These are phyloP conservation scores for Xylaria sp. DNA, from an alignment of 2,329 filamentous ascomycete genomes.

Conservation along the genomic window DNA sequence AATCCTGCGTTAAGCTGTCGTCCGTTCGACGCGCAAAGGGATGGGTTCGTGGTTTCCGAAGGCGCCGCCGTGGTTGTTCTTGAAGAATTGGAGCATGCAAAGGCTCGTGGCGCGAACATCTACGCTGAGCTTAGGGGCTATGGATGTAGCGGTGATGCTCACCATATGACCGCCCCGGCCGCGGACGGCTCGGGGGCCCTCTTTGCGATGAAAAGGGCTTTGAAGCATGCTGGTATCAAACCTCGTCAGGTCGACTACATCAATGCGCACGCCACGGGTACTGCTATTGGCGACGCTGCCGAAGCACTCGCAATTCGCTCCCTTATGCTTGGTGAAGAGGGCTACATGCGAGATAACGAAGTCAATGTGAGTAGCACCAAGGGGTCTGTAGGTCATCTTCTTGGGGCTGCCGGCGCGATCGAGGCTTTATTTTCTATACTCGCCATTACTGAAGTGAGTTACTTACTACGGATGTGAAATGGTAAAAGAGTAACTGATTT, in stretches of 20 bases:
- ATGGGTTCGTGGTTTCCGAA: constrained; percentile 93
- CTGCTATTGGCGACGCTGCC: constrained; percentile 83
- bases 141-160: constrained; percentile 87
- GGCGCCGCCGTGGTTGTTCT: constrained; percentile 88
- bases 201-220: constrained; percentile 84
- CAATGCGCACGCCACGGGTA: constrained; percentile 95
- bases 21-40: constrained; percentile 83
- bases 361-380: constrained; percentile 94
- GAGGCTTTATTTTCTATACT: constrained; percentile 89
- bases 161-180: constrained; percentile 92
- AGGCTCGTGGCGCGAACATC: constrained; percentile 78
- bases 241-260: constrained; percentile 86
- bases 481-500: constrained; percentile 9
- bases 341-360: constrained; percentile 67
- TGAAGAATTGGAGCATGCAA: constrained; percentile 91
- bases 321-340: constrained; percentile 79
- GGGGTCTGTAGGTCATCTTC: constrained; percentile 88
- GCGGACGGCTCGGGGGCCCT: constrained; percentile 84
- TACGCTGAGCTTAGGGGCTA: constrained; percentile 93
- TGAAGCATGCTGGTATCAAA: constrained; percentile 75
- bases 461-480: not conserved
- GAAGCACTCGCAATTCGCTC: constrained; percentile 85
- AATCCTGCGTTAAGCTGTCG: constrained; percentile 77
- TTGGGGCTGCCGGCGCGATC: constrained; percentile 90
- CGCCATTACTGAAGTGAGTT: constrained; percentile 78